A percentile compares a stretch with the other conserved stretches of the same genome.
Evolutionary conservation across 768 basidiomycete genomes (phyloP).

Genomic region (Mycena epipterygia): DNA sequence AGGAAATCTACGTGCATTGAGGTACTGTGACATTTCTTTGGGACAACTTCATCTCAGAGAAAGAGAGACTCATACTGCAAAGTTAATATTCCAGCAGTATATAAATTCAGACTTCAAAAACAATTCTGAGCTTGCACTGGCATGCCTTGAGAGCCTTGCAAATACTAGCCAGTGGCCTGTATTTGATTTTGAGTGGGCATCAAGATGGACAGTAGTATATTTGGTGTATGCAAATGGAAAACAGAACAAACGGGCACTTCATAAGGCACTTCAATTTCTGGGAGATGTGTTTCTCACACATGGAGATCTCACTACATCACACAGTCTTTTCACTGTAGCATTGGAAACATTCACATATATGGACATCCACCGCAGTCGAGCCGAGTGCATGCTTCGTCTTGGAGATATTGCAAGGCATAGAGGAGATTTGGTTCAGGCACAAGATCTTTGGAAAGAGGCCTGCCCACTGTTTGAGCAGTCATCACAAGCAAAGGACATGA

Average conservation of each 20-base stretch:
- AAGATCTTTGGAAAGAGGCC: no score
- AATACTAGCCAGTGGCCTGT: background rate
- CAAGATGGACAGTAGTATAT: background rate
- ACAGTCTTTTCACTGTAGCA: background rate
- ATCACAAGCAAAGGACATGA: background rate
- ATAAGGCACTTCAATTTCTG: background rate
- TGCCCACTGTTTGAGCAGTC: background rate
- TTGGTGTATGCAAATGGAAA: background rate
- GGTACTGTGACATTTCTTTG: background rate
- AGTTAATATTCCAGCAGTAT: background rate
- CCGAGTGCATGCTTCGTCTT: background rate
- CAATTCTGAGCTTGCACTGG: background rate
- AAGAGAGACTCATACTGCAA: background rate
- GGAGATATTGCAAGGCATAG: background rate
- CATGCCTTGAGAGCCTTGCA: slow-evolving; percentile 1
- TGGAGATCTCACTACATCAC: background rate
- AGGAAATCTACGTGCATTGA: background rate
- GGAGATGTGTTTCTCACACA: background rate
- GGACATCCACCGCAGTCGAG: background rate
- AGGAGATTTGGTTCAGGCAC: background rate
- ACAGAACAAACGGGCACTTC: background rate
- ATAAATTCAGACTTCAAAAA: background rate
- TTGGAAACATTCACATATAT: background rate
- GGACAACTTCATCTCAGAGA: background rate
- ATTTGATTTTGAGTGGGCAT: background rate